Evolutionary conservation across 2,329 filamentous ascomycete genomes (phyloP), one percentile per base, ranked within the genome.

Genomic region (Alternaria ventricosa): DNA sequence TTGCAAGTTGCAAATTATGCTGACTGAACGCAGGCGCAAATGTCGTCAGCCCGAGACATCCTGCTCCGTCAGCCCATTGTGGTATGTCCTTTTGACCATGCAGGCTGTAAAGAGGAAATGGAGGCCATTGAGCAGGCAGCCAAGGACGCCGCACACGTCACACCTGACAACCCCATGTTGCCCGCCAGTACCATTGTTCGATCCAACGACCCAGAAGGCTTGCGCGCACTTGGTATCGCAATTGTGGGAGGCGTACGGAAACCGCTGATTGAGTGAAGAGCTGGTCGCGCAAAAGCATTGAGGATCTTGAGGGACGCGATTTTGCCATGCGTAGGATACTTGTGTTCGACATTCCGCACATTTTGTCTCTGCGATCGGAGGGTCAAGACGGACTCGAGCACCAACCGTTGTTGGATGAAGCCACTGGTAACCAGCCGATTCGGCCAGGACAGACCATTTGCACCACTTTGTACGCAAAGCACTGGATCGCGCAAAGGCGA

Each of bases 81-180:
- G 33, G 96, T 98, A 55, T 98, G 95, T 75, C 95, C 96, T 0
- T 89, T 97, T 66, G 96, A 99, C 76, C 93, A 97, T 75, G 93
- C 96, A 70, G 92, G 91, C 15, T 99, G 96, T 82, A 97, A 97
- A 80, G 94, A 97, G 78, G 96, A 98, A 82, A 97, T 99, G 93
- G 94, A 97, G 74, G 94, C 94, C 41, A 98, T 99, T 67, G 94
- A 97, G 77, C 93, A 97, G 81, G 92, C 96, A 0, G 96, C 96
- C 46, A 95, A 94, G 80, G 95, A 98, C 72, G 95, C 96, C 2
- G 91, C 92, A 15, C 89, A 92, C 65, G 90, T 98, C 64, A 93
- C 95, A 71, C 91, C 91, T 1, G 93, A 96, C 65, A 96, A 96
- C 72, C 96, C 94, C 0, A 94, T 96, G 90, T 82, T 97, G n/a